These are phyloP conservation scores for Penicillium coprophilum DNA, from an alignment of 495 filamentous ascomycete species.

Conservation along the genomic window DNA sequence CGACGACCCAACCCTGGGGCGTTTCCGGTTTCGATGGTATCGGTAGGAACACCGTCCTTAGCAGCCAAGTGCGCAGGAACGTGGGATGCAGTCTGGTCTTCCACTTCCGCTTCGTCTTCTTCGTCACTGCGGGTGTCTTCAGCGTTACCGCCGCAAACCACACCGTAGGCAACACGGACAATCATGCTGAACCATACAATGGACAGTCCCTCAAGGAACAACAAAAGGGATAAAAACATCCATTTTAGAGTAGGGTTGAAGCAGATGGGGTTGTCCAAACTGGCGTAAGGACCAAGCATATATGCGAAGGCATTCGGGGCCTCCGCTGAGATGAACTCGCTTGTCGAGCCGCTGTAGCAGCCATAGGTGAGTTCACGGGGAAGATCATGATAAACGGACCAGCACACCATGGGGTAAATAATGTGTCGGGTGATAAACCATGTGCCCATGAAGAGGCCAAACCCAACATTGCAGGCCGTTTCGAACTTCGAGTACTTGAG, in stretches of 20 bases:
- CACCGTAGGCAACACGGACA: conserved; percentile 69
- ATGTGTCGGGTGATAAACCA: conserved; percentile 87
- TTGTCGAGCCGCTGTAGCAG: conserved; percentile 64
- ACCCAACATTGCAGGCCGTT: conserved; percentile 75
- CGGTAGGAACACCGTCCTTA: conserved; percentile 31
- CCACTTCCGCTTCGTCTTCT: conserved; percentile 66
- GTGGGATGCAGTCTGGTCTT: conserved; percentile 36
- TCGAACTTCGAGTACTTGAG: conserved; percentile 83
- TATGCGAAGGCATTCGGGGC: conserved; percentile 57
- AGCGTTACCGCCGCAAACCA: conserved; percentile 72
- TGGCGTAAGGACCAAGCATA: conserved; percentile 66
- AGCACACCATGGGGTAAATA: conserved; percentile 73
- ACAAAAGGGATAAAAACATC: conserved; percentile 71
- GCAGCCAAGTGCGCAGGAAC: conserved; percentile 34
- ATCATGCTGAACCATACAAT: conserved; percentile 92
- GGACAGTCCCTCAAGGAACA: conserved; percentile 76
- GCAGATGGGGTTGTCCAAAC: conserved; percentile 70
- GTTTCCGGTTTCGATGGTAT: conserved; percentile 31
- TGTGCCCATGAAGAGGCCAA: conserved; percentile 80
- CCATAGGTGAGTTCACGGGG: conserved; percentile 60
- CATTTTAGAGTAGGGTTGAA: conserved; percentile 70
- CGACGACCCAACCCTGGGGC: conserved; percentile 48
- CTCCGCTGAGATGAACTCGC: conserved; percentile 55
- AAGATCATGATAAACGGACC: conserved; percentile 74
- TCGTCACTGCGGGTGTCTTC: conserved; percentile 88